A percentile compares a stretch with the other conserved stretches of the same genome.
Conservation (phyloP, 106 monocot species). For the Posidonia australis region DNA sequence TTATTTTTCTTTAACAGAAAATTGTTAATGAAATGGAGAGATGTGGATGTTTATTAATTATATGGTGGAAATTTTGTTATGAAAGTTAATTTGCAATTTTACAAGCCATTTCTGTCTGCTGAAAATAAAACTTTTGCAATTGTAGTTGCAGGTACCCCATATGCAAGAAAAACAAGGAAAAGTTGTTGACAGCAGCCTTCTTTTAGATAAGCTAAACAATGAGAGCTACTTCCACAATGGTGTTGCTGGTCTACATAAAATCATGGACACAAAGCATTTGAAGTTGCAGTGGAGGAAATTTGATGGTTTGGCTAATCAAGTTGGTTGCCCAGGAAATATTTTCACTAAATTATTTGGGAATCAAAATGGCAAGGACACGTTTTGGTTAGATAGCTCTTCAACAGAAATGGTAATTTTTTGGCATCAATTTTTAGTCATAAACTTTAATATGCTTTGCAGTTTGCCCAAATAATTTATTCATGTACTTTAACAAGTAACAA, state of each 20-base stretch:
- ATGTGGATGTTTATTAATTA: too few species aligned
- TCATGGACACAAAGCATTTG: slow-evolving; percentile 32
- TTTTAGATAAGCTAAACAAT: slow-evolving; percentile 1
- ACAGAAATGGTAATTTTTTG: slow-evolving; percentile 57
- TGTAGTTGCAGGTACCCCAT: slow-evolving; percentile 30
- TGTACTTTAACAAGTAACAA: not conserved
- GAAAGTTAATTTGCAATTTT: too few species aligned
- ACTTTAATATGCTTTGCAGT: too few species aligned
- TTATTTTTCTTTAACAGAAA: too few species aligned
- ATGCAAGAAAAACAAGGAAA: slow-evolving; percentile 15
- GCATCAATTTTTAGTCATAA: too few species aligned
- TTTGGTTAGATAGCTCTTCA: slow-evolving; percentile 98
- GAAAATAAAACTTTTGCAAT: not conserved
- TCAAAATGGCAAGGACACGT: slow-evolving; percentile 58
- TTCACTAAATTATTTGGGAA: slow-evolving; percentile 68
- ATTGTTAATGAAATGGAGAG: too few species aligned
- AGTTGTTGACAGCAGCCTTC: not conserved
- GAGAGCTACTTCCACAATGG: not conserved
- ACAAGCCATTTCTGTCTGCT: not conserved
- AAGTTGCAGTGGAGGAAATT: slow-evolving; percentile 77
- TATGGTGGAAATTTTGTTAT: too few species aligned
- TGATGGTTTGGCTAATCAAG: slow-evolving; percentile 42
- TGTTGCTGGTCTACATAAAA: slow-evolving; percentile 3
- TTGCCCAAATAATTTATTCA: too few species aligned
- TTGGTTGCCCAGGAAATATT: slow-evolving; percentile 60